A percentile compares a stretch with the other conserved stretches of the same genome.
These are phyloP conservation scores for Suillus clintonianus DNA, from an alignment of 768 basidiomycete species.

Conservation along the genomic window DNA sequence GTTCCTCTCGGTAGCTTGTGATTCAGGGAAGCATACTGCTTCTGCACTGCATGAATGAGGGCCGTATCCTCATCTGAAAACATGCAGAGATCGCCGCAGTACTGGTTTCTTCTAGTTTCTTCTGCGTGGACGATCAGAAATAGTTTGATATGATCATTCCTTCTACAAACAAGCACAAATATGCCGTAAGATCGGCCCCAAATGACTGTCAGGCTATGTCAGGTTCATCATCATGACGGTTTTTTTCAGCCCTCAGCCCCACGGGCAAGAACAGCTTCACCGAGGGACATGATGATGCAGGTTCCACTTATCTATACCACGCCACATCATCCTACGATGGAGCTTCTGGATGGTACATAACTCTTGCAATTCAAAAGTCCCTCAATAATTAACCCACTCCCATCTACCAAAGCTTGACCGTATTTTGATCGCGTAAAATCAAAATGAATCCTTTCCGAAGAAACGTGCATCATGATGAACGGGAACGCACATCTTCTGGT, in stretches of 20 bases:
- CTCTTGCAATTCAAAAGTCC: not conserved
- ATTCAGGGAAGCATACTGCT: slow-evolving; percentile 45
- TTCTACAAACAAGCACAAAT: slow-evolving; percentile 15
- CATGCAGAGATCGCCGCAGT: slow-evolving; percentile 6
- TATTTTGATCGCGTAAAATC: not conserved
- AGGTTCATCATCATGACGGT: not conserved
- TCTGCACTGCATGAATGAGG: slow-evolving; percentile 41
- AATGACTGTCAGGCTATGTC: not conserved
- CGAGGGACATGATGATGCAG: not conserved
- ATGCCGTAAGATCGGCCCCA: not conserved
- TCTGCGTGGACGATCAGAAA: not conserved
- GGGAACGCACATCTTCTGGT: not conserved
- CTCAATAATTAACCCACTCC: not conserved
- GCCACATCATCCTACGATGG: not conserved
- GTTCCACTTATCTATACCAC: not conserved
- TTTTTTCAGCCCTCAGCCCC: not conserved
- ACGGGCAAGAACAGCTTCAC: too few species aligned
- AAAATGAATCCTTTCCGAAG: slow-evolving; percentile 6
- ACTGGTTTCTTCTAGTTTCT: not conserved
- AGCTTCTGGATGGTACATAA: not conserved
- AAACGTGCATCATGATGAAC: not conserved
- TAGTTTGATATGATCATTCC: slow-evolving; percentile 1
- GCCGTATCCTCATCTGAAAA: slow-evolving; percentile 7
- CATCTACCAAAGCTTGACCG: not conserved
- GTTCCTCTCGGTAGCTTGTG: slow-evolving; percentile 56